Conservation (phyloP, 148 eudicot species). For the Rhododendron griersonianum region DNA sequence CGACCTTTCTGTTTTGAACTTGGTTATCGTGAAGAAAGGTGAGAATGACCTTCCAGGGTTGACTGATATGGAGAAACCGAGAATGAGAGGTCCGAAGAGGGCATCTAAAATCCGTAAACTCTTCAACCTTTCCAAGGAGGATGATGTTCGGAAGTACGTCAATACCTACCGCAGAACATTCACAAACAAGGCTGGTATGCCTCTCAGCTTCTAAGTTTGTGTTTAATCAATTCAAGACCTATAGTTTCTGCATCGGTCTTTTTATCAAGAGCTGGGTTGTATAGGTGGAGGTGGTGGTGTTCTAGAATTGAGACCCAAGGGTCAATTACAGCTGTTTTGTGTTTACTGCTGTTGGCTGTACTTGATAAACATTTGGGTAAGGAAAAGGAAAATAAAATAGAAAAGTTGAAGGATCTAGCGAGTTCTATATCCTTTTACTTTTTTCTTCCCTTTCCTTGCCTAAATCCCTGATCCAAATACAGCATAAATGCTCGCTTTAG, state of each 20-base stretch:
- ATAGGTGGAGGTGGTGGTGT: neutral
- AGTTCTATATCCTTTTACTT: neutral
- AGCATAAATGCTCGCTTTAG: neutral
- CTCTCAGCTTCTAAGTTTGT: neutral
- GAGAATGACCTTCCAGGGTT: conserved; percentile 10
- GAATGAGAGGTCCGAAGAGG: conserved; percentile 11
- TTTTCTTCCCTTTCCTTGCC: neutral
- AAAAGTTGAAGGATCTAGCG: neutral
- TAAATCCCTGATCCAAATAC: neutral
- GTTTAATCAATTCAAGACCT: neutral
- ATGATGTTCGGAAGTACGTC: conserved; percentile 11
- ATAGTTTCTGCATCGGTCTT: neutral
- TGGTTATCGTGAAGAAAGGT: conserved; percentile 13
- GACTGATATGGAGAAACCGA: conserved; percentile 7
- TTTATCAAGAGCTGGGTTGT: neutral
- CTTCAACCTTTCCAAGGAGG: conserved; percentile 7
- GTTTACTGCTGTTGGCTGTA: neutral
- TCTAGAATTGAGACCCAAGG: neutral
- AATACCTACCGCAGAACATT: conserved; percentile 9
- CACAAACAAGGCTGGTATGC: conserved; percentile 2
- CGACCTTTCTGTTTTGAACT: conserved; percentile 8
- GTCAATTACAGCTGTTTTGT: neutral
- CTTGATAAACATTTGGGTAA: neutral
- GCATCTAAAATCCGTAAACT: conserved; percentile 10
- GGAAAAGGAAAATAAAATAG: neutral